Conservation (phyloP, 2,329 filamentous ascomycete genomes). For the Furcasterigmium furcatum region DNA sequence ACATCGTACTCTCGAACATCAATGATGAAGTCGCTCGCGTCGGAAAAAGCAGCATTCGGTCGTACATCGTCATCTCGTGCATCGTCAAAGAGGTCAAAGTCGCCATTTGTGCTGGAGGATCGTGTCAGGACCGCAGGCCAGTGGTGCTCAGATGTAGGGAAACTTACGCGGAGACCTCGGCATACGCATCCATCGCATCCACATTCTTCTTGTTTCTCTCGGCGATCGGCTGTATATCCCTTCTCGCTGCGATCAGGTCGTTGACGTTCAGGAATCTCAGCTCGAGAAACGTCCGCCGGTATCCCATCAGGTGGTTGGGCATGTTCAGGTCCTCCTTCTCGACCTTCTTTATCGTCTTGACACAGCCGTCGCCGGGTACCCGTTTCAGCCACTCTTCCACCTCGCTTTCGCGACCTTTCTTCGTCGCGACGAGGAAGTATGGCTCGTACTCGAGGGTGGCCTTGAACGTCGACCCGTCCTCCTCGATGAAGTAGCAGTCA, state of each 20-base stretch:
- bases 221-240: constrained; percentile 82
- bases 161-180: constrained; percentile 83
- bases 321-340: constrained; percentile 93
- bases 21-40: constrained; percentile 95
- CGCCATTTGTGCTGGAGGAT: constrained; percentile 61
- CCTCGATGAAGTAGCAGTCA: constrained; percentile 96
- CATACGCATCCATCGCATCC: constrained; percentile 97
- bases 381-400: constrained; percentile 93
- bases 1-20: constrained; percentile 99
- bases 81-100: constrained; percentile 95
- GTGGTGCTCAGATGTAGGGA: neutral
- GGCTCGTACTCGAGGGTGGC: constrained; percentile 95
- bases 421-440: constrained; percentile 90
- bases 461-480: constrained; percentile 88
- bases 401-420: constrained; percentile 82
- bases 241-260: constrained; percentile 81
- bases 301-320: constrained; percentile 94
- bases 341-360: constrained; percentile 73
- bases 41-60: constrained; percentile 70
- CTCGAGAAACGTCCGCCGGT: constrained; percentile 83
- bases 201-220: constrained; percentile 96
- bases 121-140: constrained; percentile 12
- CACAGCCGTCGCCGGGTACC: constrained; percentile 72
- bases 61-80: constrained; percentile 76
- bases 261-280: constrained; percentile 83